Percentiles rank a stretch among this genome's conserved stretches.
Conservation (phyloP, 208 protist genomes). For the Leishmania martiniquensis region DNA sequence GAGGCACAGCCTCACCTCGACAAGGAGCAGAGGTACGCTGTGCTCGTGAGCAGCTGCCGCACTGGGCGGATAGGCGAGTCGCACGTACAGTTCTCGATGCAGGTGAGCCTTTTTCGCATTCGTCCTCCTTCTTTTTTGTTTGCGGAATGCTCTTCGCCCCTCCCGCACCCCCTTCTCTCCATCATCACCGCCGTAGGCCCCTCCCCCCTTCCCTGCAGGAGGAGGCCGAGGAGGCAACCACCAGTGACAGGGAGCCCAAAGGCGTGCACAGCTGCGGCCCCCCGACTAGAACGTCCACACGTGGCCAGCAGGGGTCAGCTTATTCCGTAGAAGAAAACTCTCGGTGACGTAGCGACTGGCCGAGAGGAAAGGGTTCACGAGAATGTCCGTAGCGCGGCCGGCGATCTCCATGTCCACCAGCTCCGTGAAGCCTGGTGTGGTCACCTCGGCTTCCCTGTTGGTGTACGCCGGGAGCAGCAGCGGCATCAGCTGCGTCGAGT, state of each 20-base stretch:
- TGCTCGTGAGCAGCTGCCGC: neutral
- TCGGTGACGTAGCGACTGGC: slow-evolving; percentile 54
- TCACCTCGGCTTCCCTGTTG: slow-evolving; percentile 1
- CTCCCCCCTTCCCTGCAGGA: too few species aligned
- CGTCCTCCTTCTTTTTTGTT: neutral
- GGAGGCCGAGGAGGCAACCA: neutral
- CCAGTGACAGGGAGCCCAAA: neutral
- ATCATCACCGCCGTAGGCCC: neutral
- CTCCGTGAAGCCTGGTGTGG: slow-evolving; percentile 32
- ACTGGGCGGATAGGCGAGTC: neutral
- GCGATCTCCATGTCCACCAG: slow-evolving; percentile 49
- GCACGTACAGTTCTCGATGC: neutral
- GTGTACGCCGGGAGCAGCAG: slow-evolving; percentile 24
- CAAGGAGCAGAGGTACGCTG: neutral
- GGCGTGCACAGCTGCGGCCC: neutral
- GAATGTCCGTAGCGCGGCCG: slow-evolving; percentile 29
- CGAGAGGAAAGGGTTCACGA: slow-evolving; percentile 46
- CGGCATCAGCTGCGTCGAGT: slow-evolving; percentile 14
- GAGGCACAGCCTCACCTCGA: neutral
- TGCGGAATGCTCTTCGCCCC: neutral
- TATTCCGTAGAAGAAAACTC: slow-evolving; percentile 46
- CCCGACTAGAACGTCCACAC: slow-evolving; percentile 52
- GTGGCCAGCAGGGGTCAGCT: slow-evolving; percentile 20
- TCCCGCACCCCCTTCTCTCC: too few species aligned
- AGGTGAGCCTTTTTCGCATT: neutral